Conservation (phyloP, 2,329 filamentous ascomycete species). For the Fusarium continuum region DNA sequence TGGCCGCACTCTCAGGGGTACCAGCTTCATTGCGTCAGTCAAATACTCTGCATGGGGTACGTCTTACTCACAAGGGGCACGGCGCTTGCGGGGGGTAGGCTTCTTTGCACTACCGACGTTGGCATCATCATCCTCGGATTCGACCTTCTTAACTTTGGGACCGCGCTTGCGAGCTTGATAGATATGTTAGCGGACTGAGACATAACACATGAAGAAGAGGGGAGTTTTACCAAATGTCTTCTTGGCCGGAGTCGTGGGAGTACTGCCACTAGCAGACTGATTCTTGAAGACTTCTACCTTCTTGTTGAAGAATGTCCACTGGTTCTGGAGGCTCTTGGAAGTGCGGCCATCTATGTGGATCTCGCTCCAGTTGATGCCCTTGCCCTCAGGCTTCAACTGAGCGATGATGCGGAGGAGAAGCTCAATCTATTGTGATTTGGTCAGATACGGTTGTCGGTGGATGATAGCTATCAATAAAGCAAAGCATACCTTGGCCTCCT, state of each 20-base stretch:
- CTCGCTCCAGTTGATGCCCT: slow-evolving; percentile 48
- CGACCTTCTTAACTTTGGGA: slow-evolving; percentile 24
- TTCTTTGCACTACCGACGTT: slow-evolving; percentile 14
- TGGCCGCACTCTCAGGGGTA: slow-evolving; percentile 24
- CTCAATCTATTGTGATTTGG: slow-evolving; percentile 42
- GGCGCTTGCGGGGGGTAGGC: slow-evolving; percentile 31
- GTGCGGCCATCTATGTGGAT: slow-evolving; percentile 52
- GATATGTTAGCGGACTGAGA: background rate
- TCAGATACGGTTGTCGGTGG: background rate
- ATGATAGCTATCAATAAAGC: background rate
- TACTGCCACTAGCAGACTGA: slow-evolving; percentile 8
- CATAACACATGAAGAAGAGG: too few species aligned
- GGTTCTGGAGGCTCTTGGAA: slow-evolving; percentile 50
- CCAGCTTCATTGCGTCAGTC: slow-evolving; percentile 16
- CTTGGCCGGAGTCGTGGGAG: slow-evolving; percentile 27
- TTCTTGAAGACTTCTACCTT: slow-evolving; percentile 49
- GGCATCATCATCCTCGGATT: slow-evolving; percentile 1
- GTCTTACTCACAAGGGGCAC: slow-evolving; percentile 17
- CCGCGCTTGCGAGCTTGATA: slow-evolving; percentile 37
- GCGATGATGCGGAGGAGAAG: slow-evolving; percentile 50
- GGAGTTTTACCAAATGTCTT: slow-evolving; percentile 36
- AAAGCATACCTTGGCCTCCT: slow-evolving; percentile 48
- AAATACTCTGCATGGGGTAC: background rate
- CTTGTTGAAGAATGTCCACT: slow-evolving; percentile 51
- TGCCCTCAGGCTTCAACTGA: slow-evolving; percentile 47